A percentile compares a stretch with the other conserved stretches of the same genome.
These are phyloP conservation scores for Dactylorhiza incarnata DNA, from an alignment of 106 monocot genomes.

Conservation along the genomic window DNA sequence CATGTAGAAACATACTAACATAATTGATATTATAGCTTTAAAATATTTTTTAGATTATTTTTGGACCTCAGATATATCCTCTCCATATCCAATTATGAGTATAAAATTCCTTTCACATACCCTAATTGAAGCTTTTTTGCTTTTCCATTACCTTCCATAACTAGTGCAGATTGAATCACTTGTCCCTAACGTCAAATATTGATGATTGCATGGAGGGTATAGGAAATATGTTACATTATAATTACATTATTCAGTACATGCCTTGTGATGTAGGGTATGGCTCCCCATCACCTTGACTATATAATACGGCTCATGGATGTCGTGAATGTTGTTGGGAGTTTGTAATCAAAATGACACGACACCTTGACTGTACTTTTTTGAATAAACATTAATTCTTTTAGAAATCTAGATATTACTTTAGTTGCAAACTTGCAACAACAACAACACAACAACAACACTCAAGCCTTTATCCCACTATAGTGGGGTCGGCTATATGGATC, in stretches of 20 bases:
- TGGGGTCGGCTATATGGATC: too few relatives aligned
- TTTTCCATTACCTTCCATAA: neutral
- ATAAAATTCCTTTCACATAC: neutral
- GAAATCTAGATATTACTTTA: too few relatives aligned
- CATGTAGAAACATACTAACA: slow-evolving; percentile 2
- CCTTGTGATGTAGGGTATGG: too few relatives aligned
- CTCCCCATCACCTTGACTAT: too few relatives aligned
- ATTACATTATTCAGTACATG: neutral
- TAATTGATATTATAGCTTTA: neutral
- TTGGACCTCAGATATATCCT: neutral
- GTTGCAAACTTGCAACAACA: too few relatives aligned
- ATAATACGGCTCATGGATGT: neutral
- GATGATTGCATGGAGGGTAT: neutral
- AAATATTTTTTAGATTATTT: neutral
- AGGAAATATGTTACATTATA: neutral
- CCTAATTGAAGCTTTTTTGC: neutral
- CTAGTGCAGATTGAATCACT: neutral
- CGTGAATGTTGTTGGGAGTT: neutral
- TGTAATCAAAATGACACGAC: neutral
- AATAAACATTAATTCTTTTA: too few relatives aligned
- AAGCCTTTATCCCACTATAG: too few relatives aligned
- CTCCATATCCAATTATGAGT: neutral
- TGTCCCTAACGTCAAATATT: neutral
- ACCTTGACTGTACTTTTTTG: neutral
- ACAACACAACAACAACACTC: too few relatives aligned